These are phyloP conservation scores for Nissolia schottii DNA, from an alignment of 306 rosid species.

Conservation along the genomic window DNA sequence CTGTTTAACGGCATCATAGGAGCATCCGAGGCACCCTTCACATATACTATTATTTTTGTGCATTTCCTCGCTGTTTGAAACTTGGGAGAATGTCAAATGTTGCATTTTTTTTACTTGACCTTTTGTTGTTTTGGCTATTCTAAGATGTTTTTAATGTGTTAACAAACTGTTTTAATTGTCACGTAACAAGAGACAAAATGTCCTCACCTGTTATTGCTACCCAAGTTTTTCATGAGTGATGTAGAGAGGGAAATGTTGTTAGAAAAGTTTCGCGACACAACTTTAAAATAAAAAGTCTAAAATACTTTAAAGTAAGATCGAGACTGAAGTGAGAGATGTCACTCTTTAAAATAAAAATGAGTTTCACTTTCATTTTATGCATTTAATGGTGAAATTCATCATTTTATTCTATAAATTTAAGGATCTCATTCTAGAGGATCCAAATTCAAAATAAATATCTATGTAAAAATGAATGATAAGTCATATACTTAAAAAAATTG, in stretches of 20 bases:
- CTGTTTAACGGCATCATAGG: constrained; percentile 15
- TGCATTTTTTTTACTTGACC: neutral
- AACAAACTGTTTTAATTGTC: neutral
- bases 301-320: too few relatives aligned
- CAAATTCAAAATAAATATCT: too few relatives aligned
- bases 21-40: constrained; percentile 53
- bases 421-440: too few relatives aligned
- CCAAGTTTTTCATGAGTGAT: neutral
- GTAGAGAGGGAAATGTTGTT: neutral
- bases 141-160: too few relatives aligned
- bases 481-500: neutral
- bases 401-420: too few relatives aligned
- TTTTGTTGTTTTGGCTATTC: neutral
- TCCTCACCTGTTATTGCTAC: neutral
- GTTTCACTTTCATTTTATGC: too few relatives aligned
- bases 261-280: neutral
- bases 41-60: neutral
- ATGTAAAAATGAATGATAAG: neutral
- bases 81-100: neutral
- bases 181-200: neutral
- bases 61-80: neutral
- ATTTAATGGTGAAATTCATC: too few relatives aligned
- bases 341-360: too few relatives aligned
- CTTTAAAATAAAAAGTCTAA: too few relatives aligned
- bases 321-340: too few relatives aligned